phyloP scores from a whole-genome alignment of 2,329 filamentous ascomycete species.

The Penicillium sp. region DNA sequence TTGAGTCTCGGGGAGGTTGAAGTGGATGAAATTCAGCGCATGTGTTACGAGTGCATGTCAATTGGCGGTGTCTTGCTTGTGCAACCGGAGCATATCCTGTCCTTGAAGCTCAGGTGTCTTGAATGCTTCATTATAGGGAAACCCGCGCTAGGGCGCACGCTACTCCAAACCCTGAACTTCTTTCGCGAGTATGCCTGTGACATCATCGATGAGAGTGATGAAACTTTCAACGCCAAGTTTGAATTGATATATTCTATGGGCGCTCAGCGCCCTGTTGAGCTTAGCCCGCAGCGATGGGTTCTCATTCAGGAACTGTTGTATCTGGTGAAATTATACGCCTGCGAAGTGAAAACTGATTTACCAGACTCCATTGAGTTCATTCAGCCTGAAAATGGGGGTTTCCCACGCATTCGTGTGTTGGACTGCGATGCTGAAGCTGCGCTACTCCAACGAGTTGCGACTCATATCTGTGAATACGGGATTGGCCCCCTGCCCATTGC shows the following conservation, averaged over 20 bases:
- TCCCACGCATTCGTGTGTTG: conserved; percentile 42
- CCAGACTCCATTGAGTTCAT: conserved; percentile 43
- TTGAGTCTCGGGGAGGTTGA: conserved; percentile 31
- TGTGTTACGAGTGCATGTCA: conserved; percentile 45
- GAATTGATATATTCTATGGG: conserved; percentile 61
- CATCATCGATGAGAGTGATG: conserved; percentile 61
- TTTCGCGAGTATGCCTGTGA: conserved; percentile 39
- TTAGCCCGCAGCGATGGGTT: conserved; percentile 52
- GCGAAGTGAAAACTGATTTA: conserved; percentile 12
- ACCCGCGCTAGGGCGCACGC: conserved; percentile 4
- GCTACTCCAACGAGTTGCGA: conserved; percentile 30
- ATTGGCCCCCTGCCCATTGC: conserved; percentile 42
- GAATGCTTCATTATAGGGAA: conserved; percentile 36
- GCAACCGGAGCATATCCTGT: conserved; percentile 60
- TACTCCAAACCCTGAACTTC: conserved; percentile 9
- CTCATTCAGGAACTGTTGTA: conserved; percentile 50
- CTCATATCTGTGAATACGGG: conserved; percentile 41
- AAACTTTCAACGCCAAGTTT: conserved; percentile 56
- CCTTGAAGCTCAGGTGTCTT: conserved; percentile 57
- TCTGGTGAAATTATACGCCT: conserved; percentile 35
- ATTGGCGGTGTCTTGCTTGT: conserved; percentile 53
- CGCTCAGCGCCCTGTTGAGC: conserved; percentile 45
- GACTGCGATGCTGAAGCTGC: neutral
- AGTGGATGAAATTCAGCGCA: conserved; percentile 31
- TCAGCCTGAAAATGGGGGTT: conserved; percentile 28